Evolutionary conservation across 352 stramenopile species (phyloP).

Genomic region (Globisporangium rhizosaccharum): DNA sequence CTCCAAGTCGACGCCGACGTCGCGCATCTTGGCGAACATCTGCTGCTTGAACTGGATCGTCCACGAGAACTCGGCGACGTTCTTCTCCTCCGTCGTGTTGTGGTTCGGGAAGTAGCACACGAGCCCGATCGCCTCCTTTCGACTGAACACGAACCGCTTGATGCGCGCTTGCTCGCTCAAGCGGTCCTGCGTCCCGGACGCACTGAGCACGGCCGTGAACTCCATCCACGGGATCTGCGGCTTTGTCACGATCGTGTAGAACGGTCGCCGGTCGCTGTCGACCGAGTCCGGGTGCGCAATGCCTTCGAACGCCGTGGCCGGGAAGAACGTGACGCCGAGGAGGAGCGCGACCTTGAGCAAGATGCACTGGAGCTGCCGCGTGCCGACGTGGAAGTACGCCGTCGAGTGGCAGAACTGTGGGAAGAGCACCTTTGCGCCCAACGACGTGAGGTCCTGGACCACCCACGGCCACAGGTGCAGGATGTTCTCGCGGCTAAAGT

Average conservation of each 20-base stretch:
- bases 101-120: conserved; percentile 81
- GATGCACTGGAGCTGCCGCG: conserved; percentile 80
- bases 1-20: conserved; percentile 69
- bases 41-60: conserved; percentile 84
- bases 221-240: conserved; percentile 78
- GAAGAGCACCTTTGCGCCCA: conserved; percentile 83
- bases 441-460: conserved; percentile 71
- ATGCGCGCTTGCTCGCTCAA: conserved; percentile 57
- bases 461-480: conserved; percentile 82
- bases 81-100: conserved; percentile 67
- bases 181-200: conserved; percentile 63
- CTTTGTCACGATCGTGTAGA: conserved; percentile 67
- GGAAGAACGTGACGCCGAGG: conserved; percentile 64
- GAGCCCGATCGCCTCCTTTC: conserved; percentile 75
- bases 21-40: conserved; percentile 74
- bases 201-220: conserved; percentile 65
- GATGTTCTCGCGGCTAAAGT: conserved; percentile 83
- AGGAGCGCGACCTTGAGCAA: conserved; percentile 77
- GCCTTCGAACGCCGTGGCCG: conserved; percentile 54
- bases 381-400: conserved; percentile 82
- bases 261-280: conserved; percentile 50
- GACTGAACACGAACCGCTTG: conserved; percentile 75
- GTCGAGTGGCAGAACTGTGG: conserved; percentile 77
- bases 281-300: conserved; percentile 45
- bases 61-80: conserved; percentile 79